Evolutionary conservation across 345 rosid species (phyloP).

Genomic region (Linum lewisii): DNA sequence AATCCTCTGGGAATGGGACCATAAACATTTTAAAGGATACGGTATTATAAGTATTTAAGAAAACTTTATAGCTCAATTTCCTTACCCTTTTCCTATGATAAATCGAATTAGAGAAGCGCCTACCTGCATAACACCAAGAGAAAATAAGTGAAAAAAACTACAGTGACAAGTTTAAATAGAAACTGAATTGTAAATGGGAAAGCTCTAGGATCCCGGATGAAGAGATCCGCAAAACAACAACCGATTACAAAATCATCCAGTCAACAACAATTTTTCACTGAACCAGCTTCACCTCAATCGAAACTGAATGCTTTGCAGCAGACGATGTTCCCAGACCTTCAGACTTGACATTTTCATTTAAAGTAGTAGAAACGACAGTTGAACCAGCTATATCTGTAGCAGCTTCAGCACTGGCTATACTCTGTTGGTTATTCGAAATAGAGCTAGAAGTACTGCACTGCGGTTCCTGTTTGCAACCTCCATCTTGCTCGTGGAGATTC

Average conservation of each 20-base stretch:
- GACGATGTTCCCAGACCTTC: constrained; percentile 16
- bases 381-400: constrained; percentile 11
- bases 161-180: not conserved
- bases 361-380: constrained; percentile 11
- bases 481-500: constrained; percentile 27
- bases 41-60: constrained; percentile 11
- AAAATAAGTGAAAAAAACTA: constrained; percentile 5
- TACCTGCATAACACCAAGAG: constrained; percentile 34
- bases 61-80: constrained; percentile 11
- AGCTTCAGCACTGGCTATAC: constrained; percentile 13
- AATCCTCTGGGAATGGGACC: constrained; percentile 42
- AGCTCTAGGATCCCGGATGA: not conserved
- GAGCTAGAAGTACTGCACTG: constrained; percentile 24
- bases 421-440: constrained; percentile 15
- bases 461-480: constrained; percentile 27
- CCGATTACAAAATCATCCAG: too few species aligned
- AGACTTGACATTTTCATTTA: constrained; percentile 12
- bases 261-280: too few species aligned
- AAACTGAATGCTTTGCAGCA: constrained; percentile 42
- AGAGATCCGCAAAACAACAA: too few species aligned
- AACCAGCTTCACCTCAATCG: constrained; percentile 38
- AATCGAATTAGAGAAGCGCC: constrained; percentile 75
- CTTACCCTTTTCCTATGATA: constrained; percentile 70
- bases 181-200: too few species aligned
- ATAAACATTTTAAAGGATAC: constrained; percentile 11